Percentiles rank a stretch among this genome's conserved stretches.
Evolutionary conservation across 352 stramenopile genomes (phyloP).

Genomic region (Phytophthora constricta): DNA sequence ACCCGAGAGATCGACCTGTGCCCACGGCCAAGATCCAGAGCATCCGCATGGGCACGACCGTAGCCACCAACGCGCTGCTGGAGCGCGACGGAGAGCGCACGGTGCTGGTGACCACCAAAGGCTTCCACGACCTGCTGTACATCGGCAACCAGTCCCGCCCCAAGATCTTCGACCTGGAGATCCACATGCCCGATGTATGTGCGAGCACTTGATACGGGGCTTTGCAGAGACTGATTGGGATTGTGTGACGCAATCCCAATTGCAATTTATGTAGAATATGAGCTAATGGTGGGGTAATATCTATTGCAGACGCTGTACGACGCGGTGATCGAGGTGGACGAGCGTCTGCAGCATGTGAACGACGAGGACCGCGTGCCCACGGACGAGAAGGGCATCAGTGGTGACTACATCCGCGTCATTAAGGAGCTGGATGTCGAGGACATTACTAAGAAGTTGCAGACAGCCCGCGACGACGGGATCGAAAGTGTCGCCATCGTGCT

Average conservation of each 20-base stretch:
- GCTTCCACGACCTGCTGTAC: conserved; percentile 96
- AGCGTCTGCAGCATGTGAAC: conserved; percentile 94
- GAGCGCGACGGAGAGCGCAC: conserved; percentile 96
- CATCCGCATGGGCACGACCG: conserved; percentile 99
- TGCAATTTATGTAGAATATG: conserved; percentile 1
- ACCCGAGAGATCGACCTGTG: conserved; percentile 87
- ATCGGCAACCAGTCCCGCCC: conserved; percentile 99
- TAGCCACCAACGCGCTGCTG: conserved; percentile 99
- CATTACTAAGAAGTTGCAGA: conserved; percentile 86
- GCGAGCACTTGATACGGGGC: conserved; percentile 1
- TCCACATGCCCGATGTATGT: conserved; percentile 85
- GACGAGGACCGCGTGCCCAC: conserved; percentile 59
- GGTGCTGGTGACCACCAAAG: conserved; percentile 95
- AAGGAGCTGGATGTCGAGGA: conserved; percentile 81
- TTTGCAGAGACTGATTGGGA: conserved; percentile 1
- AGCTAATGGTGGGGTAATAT: background rate
- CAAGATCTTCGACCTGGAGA: conserved; percentile 98
- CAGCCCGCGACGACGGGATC: conserved; percentile 86
- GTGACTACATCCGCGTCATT: conserved; percentile 89
- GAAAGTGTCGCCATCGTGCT: conserved; percentile 96
- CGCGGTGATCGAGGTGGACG: conserved; percentile 96
- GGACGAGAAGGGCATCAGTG: conserved; percentile 86
- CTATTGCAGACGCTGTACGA: conserved; percentile 94
- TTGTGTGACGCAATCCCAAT: no score
- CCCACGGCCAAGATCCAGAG: conserved; percentile 93